These are phyloP conservation scores for Fusarium nisikadoi DNA, from an alignment of 2,329 filamentous ascomycete genomes.

Conservation along the genomic window DNA sequence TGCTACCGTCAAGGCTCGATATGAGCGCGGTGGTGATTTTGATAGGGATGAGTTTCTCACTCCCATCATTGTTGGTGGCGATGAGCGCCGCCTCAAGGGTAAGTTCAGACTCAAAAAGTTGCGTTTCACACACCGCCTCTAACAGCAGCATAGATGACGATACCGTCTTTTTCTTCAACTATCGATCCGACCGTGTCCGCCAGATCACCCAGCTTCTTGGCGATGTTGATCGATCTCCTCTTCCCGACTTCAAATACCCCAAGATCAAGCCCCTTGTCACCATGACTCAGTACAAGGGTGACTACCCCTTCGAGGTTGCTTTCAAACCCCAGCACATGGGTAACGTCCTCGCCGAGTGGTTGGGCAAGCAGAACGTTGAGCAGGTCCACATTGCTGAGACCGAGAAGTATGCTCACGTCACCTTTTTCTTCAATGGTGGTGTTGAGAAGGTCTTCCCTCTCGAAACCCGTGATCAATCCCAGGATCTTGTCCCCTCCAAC, in stretches of 20 bases:
- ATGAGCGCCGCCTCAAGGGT: slow-evolving; percentile 87
- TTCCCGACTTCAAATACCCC: slow-evolving; percentile 92
- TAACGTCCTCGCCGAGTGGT: slow-evolving; percentile 97
- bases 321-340: slow-evolving; percentile 96
- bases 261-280: slow-evolving; percentile 87
- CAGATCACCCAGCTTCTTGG: slow-evolving; percentile 96
- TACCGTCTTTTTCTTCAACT: slow-evolving; percentile 99
- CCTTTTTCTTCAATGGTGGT: slow-evolving; percentile 99
- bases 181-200: slow-evolving; percentile 95
- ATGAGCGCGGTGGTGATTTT: slow-evolving; percentile 72
- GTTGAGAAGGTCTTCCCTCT: slow-evolving; percentile 95
- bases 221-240: slow-evolving; percentile 89
- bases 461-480: slow-evolving; percentile 86
- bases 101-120: slow-evolving; percentile 41
- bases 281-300: slow-evolving; percentile 98
- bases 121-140: neutral
- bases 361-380: slow-evolving; percentile 86
- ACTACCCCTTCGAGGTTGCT: slow-evolving; percentile 91
- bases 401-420: slow-evolving; percentile 99
- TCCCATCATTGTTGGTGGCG: slow-evolving; percentile 92
- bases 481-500: slow-evolving; percentile 85
- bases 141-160: slow-evolving; percentile 74
- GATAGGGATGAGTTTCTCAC: slow-evolving; percentile 99
- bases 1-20: slow-evolving; percentile 86
- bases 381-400: slow-evolving; percentile 98